These are phyloP conservation scores for Cicer bijugum DNA, from an alignment of 306 rosid genomes.

Conservation along the genomic window DNA sequence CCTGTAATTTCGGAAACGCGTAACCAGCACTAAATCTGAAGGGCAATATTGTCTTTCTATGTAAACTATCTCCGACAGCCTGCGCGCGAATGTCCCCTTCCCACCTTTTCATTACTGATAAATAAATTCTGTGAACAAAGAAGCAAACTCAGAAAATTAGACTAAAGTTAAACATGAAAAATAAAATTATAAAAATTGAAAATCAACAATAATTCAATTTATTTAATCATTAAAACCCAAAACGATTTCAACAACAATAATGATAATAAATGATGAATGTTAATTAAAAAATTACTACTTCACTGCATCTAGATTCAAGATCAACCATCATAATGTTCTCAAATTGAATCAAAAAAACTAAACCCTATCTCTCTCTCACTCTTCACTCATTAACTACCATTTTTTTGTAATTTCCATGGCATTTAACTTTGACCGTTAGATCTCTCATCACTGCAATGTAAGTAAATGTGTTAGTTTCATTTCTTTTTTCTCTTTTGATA, in stretches of 20 bases:
- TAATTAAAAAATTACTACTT: slow-evolving; percentile 9
- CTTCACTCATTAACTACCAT: slow-evolving; percentile 41
- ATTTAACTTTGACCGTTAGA: slow-evolving; percentile 52
- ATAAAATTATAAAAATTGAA: background rate
- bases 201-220: slow-evolving; percentile 2
- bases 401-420: background rate
- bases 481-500: slow-evolving; percentile 15
- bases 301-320: slow-evolving; percentile 45
- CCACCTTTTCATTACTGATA: slow-evolving; percentile 14
- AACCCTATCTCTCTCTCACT: slow-evolving; percentile 33
- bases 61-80: slow-evolving; percentile 59
- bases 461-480: slow-evolving; percentile 13
- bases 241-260: slow-evolving; percentile 27
- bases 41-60: slow-evolving; percentile 49
- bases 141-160: slow-evolving; percentile 10
- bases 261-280: slow-evolving; percentile 9
- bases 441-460: slow-evolving; percentile 54
- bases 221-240: background rate
- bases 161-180: background rate
- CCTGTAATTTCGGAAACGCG: slow-evolving; percentile 56
- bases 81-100: slow-evolving; percentile 73
- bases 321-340: slow-evolving; percentile 54
- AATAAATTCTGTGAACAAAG: slow-evolving; percentile 22
- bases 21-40: slow-evolving; percentile 29
- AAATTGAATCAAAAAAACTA: slow-evolving; percentile 20